Evolutionary conservation across 2,329 filamentous ascomycete genomes (phyloP), one percentile per base, ranked within the genome.

Genomic region (Claviceps sorghi): DNA sequence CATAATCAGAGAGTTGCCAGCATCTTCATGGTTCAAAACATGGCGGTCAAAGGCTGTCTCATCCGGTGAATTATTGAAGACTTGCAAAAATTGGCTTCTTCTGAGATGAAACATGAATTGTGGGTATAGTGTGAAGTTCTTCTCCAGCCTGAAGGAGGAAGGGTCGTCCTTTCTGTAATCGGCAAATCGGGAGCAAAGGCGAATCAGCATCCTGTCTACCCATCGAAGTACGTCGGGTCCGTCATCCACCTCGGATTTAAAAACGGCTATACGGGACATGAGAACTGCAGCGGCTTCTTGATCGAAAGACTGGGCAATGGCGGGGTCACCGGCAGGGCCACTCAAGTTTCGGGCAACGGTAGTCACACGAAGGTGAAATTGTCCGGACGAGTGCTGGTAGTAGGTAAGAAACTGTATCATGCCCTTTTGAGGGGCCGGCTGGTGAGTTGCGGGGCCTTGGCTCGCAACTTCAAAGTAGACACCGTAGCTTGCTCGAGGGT

Each of bases 91-190:
- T 69, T 97, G 93, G 69, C 89, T 95, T 69, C 93, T 82, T 61
- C 93, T 86, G 55, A 98, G 78, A 68, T 98, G 93, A 77, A 98
- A 98, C 93, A 98, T 98, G 72, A 98, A 98, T 67, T 98, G 93
- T 29, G 93, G 93, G 65, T 98, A 98, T 17, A 98, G 78, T 0
- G 91, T 97, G 65, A 98, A 98, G 74, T 98, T 98, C 80, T 96
- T 96, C 70, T 98, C 93, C 57, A 95, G 71, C 38, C 89, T 82
- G 80, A 98, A 98, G 0, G 91, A 97, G 5, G 91, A 94, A 15
- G 93, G 89, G 62, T 98, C 93, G 65, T 98, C 93, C 71, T 98
- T 98, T 57, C 93, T 80, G 67, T 98, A 98, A 68, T 98, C 93
- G 30, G 93, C 93, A 65, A 98, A 98, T 59, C 91, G 82, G 43